Evolutionary conservation across 2,329 filamentous ascomycete species (phyloP).

Genomic region (Cladosporium sp.): DNA sequence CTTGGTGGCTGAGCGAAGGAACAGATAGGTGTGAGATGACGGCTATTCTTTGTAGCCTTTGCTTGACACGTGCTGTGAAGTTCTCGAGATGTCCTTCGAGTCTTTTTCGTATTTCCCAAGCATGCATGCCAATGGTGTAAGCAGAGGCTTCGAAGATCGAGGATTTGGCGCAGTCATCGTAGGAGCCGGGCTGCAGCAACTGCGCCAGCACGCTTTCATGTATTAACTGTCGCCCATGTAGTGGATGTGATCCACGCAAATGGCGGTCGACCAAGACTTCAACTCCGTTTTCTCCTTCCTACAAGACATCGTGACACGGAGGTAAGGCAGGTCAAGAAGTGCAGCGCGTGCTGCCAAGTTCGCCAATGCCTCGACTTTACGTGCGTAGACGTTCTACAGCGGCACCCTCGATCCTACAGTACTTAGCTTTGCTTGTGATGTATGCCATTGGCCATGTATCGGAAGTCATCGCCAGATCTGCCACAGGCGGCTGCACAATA

Average conservation of each 20-base stretch:
- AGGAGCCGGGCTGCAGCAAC: not conserved
- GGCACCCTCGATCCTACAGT: not conserved
- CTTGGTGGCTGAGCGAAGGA: constrained; percentile 5
- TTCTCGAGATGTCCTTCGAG: not conserved
- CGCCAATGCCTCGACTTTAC: not conserved
- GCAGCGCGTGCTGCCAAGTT: not conserved
- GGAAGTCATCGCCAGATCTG: not conserved
- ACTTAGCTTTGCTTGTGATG: not conserved
- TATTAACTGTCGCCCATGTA: not conserved
- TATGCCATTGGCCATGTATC: not conserved
- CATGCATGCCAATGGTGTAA: not conserved
- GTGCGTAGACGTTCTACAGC: not conserved
- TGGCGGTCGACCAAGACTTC: not conserved
- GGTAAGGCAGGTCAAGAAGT: not conserved
- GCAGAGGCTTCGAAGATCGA: not conserved
- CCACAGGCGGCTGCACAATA: not conserved
- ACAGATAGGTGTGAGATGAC: not conserved
- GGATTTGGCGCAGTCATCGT: not conserved
- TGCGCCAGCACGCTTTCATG: not conserved
- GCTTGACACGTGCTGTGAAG: not conserved
- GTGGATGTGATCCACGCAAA: not conserved
- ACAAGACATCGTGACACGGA: not conserved
- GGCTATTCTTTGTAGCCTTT: not conserved
- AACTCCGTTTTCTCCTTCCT: not conserved
- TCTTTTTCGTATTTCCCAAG: not conserved